Evolutionary conservation across 306 rosid genomes (phyloP), one percentile per base, ranked within the genome.

Genomic region (Notholithocarpus densiflorus): DNA sequence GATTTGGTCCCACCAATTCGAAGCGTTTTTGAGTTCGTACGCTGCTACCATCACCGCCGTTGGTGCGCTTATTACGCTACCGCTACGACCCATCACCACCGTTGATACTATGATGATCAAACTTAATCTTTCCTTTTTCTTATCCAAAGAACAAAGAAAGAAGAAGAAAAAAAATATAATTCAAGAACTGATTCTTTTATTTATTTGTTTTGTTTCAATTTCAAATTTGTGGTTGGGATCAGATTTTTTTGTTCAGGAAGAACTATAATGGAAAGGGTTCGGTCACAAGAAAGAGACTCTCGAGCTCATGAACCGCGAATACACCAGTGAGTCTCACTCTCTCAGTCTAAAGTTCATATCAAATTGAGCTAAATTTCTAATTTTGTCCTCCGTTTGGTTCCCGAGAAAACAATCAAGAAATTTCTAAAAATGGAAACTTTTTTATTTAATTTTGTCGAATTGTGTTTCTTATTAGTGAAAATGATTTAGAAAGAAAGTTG

Each of bases 271-370:
- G 32, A 84, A 75, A 68, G 97, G 99, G 2, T 95, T 95, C 62
- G 99, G 99, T 14, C 80, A 86, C 84, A 91, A 95, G 86, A 93
- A 93, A 21, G 99, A 84, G 84, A 95, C 98, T 21, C 89, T 91
- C 32, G 79, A 85, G 83, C 98, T 93, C 75, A 93, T 95, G 94
- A 88, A 87, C 84, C 91, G 94, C 82, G 98, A 95, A 79, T 95
- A 90, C 79, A 90, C 99, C 37, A 93, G 99, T 93, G 82, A 72
- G 87, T 37, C 52, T 11, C 15, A 11, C 4, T 45, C 15, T 76
- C 56, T 15, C 45, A 37, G 45, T 37, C 11, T 1, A 0, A 37
- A 37, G 43, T 65, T 61, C 8, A 45, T 73, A 72, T 85, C 45
- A 24, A 56, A 5, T 55, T 75, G 81, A 52, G 19, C 66, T 5